Conservation (phyloP, 2,329 filamentous ascomycete genomes). For the Pseudogymnoascus sp. region DNA sequence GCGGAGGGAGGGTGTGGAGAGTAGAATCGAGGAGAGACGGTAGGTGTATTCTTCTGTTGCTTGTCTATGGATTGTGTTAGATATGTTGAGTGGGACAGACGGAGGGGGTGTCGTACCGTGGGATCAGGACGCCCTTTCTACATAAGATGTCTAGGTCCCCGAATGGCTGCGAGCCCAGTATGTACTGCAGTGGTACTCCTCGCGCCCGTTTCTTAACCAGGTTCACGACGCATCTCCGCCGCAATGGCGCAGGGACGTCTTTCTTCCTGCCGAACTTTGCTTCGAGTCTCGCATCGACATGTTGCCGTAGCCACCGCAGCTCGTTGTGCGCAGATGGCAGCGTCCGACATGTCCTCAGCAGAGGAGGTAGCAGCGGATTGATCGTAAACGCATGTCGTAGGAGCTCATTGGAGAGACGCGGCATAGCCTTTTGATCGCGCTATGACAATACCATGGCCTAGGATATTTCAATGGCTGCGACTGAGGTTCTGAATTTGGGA, state of each 20-base stretch:
- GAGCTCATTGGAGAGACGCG: constrained; percentile 55
- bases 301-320: constrained; percentile 65
- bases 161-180: constrained; percentile 84
- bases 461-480: neutral
- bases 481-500: neutral
- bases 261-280: constrained; percentile 20
- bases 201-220: constrained; percentile 46
- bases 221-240: constrained; percentile 26
- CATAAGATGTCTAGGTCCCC: constrained; percentile 75
- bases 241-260: constrained; percentile 8
- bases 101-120: constrained; percentile 46
- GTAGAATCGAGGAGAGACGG: constrained; percentile 40
- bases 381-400: constrained; percentile 48
- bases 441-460: neutral
- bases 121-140: constrained; percentile 73
- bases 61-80: constrained; percentile 35
- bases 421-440: constrained; percentile 40
- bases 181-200: constrained; percentile 80
- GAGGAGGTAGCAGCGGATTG: constrained; percentile 50
- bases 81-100: constrained; percentile 12
- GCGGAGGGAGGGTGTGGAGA: neutral
- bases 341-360: constrained; percentile 60
- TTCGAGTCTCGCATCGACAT: constrained; percentile 36
- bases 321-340: constrained; percentile 60
- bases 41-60: constrained; percentile 67